A percentile compares a stretch with the other conserved stretches of the same genome.
phyloP scores from a whole-genome alignment of 805 yeast species.

The Metschnikowia hibisci region DNA sequence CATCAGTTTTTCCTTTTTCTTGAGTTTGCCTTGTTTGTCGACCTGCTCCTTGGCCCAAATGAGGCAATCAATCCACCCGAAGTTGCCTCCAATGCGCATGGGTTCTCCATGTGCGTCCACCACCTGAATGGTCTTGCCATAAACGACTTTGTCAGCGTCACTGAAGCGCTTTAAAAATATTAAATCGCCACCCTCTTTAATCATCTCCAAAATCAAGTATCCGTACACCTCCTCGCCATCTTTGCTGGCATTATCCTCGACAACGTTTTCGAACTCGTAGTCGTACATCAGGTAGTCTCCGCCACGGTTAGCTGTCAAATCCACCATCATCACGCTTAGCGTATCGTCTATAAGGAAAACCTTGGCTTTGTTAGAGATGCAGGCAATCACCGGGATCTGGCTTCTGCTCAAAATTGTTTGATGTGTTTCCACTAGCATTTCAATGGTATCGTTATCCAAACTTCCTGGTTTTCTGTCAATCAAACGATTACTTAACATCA shows the following conservation, averaged over 20 bases:
- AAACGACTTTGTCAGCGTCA: constrained; percentile 34
- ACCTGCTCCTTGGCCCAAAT: constrained; percentile 58
- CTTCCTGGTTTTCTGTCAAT: constrained; percentile 19
- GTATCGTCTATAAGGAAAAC: constrained; percentile 37
- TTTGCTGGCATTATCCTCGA: constrained; percentile 12
- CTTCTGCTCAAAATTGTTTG: constrained; percentile 18
- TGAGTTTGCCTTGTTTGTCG: constrained; percentile 9
- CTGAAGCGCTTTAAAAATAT: constrained; percentile 44
- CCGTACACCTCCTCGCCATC: constrained; percentile 51
- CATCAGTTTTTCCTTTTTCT: not conserved
- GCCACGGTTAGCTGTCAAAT: constrained; percentile 38
- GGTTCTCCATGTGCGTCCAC: constrained; percentile 23
- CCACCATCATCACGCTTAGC: constrained; percentile 29
- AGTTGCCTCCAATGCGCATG: constrained; percentile 43
- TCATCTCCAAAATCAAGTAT: constrained; percentile 59
- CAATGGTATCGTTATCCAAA: constrained; percentile 29
- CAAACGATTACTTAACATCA: constrained; percentile 28
- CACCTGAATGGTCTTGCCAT: constrained; percentile 24
- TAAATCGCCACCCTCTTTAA: constrained; percentile 49
- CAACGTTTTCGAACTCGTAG: constrained; percentile 56
- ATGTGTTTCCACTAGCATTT: constrained; percentile 26
- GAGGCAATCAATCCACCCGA: constrained; percentile 69
- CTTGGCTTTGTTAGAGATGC: constrained; percentile 38
- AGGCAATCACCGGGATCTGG: constrained; percentile 33
- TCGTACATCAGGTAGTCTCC: constrained; percentile 66